phyloP scores from a whole-genome alignment of 345 rosid genomes.

The Lumnitzera racemosa region DNA sequence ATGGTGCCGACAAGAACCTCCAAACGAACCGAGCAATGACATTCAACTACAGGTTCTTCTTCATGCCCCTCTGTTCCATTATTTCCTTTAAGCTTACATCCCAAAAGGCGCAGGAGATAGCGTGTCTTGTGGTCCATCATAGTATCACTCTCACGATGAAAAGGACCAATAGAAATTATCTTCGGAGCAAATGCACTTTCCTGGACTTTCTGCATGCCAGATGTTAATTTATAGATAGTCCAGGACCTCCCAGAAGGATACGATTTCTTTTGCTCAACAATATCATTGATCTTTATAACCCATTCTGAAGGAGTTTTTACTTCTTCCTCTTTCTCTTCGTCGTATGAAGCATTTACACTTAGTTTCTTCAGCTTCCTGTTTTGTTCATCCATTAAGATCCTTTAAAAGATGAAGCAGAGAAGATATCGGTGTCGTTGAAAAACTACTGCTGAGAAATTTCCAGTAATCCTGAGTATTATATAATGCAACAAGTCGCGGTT shows the following conservation, averaged over 20 bases:
- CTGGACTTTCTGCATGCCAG: neutral
- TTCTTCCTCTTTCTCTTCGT: too few species aligned
- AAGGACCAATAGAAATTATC: slow-evolving; percentile 13
- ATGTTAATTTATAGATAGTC: slow-evolving; percentile 1
- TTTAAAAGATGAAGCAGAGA: too few species aligned
- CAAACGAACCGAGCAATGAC: neutral
- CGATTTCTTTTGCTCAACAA: neutral
- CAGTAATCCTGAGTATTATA: too few species aligned
- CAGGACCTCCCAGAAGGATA: slow-evolving; percentile 6
- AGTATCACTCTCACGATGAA: neutral
- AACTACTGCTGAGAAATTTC: too few species aligned
- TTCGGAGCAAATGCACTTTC: slow-evolving; percentile 4
- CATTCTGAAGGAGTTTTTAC: too few species aligned
- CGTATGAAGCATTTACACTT: too few species aligned
- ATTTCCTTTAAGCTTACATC: neutral
- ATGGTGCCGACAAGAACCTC: neutral
- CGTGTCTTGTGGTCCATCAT: slow-evolving; percentile 15
- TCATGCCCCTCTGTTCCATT: neutral
- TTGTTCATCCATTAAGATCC: too few species aligned
- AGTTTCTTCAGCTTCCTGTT: too few species aligned
- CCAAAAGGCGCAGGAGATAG: neutral
- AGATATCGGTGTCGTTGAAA: too few species aligned
- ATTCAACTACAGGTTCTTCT: too few species aligned
- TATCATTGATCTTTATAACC: neutral
- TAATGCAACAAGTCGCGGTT: too few species aligned